A percentile compares a stretch with the other conserved stretches of the same genome.
phyloP scores from a whole-genome alignment of 192 early-diverging fungal species.

The Linnemannia hyalina region DNA sequence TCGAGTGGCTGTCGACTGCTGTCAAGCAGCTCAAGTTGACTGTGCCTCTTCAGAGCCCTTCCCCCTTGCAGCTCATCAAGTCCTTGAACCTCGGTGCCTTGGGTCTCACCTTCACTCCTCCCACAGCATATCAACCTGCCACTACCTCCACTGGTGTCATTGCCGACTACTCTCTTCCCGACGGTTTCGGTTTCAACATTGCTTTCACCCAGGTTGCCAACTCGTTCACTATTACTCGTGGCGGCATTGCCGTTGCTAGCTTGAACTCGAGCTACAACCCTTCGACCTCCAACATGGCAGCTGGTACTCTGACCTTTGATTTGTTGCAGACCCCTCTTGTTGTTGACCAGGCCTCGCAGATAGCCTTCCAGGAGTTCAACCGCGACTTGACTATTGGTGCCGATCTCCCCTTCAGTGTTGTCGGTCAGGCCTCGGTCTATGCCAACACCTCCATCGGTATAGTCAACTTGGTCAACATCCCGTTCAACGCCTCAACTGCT shows the following conservation, averaged over 20 bases:
- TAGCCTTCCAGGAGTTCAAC: no score
- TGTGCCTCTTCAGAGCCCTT: slow-evolving; percentile 47
- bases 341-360: no score
- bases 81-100: slow-evolving; percentile 60
- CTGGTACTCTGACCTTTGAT: slow-evolving; percentile 49
- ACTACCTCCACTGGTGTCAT: slow-evolving; percentile 15
- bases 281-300: slow-evolving; percentile 34
- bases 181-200: slow-evolving; percentile 63
- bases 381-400: no score
- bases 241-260: slow-evolving; percentile 35
- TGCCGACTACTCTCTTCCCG: slow-evolving; percentile 60
- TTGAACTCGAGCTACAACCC: slow-evolving; percentile 32
- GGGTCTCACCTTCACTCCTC: slow-evolving; percentile 51
- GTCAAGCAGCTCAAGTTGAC: slow-evolving; percentile 48
- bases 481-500: slow-evolving; percentile 45
- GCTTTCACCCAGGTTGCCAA: slow-evolving; percentile 4
- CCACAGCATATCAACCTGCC: background rate
- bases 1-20: slow-evolving; percentile 49
- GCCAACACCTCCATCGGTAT: slow-evolving; percentile 62
- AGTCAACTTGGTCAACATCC: slow-evolving; percentile 58
- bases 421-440: slow-evolving; percentile 56
- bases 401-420: slow-evolving; percentile 8
- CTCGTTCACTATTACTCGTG: slow-evolving; percentile 24
- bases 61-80: slow-evolving; percentile 57
- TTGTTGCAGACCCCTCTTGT: no score